A percentile compares a stretch with the other conserved stretches of the same genome.
Conservation (phyloP, 2,329 filamentous ascomycete species). For the Monosporascus sp. region DNA sequence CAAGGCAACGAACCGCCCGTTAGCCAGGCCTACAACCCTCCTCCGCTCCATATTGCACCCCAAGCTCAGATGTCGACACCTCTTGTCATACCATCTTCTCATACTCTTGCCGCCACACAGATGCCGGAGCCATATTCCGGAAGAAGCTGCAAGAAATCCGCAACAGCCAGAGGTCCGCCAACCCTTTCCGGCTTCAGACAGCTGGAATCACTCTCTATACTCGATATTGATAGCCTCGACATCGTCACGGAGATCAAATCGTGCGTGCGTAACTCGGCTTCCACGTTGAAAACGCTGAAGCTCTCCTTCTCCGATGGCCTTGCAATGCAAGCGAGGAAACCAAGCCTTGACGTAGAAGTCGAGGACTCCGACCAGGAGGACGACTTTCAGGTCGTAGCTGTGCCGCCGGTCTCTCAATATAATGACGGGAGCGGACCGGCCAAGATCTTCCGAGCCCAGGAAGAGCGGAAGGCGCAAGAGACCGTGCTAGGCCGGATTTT, state of each 20-base stretch:
- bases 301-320: constrained; percentile 53
- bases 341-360: constrained; percentile 32
- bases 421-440: constrained; percentile 36
- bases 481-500: constrained; percentile 47
- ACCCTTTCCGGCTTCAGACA: constrained; percentile 53
- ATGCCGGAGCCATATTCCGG: constrained; percentile 27
- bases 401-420: constrained; percentile 15
- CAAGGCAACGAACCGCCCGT: not conserved
- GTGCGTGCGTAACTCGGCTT: constrained; percentile 49
- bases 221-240: constrained; percentile 57
- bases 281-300: constrained; percentile 48
- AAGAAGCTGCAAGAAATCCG: constrained; percentile 29
- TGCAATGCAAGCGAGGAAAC: constrained; percentile 41
- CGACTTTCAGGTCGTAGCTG: constrained; percentile 43
- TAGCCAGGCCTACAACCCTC: not conserved
- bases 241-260: constrained; percentile 49
- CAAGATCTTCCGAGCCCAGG: constrained; percentile 42
- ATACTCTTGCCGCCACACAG: constrained; percentile 26
- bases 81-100: constrained; percentile 19
- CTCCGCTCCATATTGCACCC: not conserved
- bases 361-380: constrained; percentile 51
- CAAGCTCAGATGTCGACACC: constrained; percentile 3
- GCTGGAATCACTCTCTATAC: constrained; percentile 46
- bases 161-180: constrained; percentile 34
- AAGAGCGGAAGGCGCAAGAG: constrained; percentile 51